These are phyloP conservation scores for Colletotrichum sp. DNA, from an alignment of 2,329 filamentous ascomycete species.

Conservation along the genomic window DNA sequence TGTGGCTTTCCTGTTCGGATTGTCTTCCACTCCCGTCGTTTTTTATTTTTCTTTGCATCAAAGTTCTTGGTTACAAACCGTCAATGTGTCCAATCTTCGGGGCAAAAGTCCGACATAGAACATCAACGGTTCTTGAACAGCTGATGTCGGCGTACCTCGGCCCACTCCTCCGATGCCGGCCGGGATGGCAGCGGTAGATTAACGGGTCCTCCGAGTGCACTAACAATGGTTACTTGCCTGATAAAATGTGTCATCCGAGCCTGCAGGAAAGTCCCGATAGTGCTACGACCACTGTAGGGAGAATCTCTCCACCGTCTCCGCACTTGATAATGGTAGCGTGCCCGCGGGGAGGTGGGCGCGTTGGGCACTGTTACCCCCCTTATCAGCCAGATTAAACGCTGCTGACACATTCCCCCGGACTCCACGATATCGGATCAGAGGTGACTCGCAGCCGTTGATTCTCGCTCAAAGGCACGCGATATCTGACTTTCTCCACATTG, in stretches of 20 bases:
- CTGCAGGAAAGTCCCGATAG: neutral
- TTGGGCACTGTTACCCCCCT: neutral
- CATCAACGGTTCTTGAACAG: neutral
- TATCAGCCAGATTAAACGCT: neutral
- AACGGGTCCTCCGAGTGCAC: neutral
- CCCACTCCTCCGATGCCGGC: neutral
- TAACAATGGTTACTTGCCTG: neutral
- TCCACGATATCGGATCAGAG: neutral
- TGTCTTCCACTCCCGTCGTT: neutral
- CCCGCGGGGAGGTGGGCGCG: neutral
- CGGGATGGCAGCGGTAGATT: neutral
- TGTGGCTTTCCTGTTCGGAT: neutral
- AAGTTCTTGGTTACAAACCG: neutral
- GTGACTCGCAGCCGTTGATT: neutral
- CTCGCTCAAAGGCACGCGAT: neutral
- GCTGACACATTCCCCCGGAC: neutral
- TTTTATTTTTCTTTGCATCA: rapidly evolving
- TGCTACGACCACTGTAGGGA: neutral
- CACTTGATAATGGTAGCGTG: neutral
- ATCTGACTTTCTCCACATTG: neutral
- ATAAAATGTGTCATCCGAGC: neutral
- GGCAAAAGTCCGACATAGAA: neutral
- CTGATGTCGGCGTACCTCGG: neutral
- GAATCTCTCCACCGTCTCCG: neutral
- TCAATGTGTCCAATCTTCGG: neutral